These are phyloP conservation scores for Fusarium marasasianum DNA, from an alignment of 2,329 filamentous ascomycete genomes.

Conservation along the genomic window DNA sequence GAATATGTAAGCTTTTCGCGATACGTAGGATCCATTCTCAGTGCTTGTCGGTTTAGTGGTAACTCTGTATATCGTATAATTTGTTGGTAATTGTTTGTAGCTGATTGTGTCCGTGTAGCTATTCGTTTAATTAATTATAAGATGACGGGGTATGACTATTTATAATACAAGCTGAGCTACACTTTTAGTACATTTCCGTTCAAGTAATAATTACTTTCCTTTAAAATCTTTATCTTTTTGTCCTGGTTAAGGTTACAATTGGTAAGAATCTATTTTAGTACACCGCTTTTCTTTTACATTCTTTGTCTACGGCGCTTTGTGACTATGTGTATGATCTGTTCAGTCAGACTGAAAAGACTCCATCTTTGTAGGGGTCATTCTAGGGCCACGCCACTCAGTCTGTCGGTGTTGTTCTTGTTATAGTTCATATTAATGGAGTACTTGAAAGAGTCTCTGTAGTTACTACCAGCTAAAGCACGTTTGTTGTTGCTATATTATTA, in stretches of 20 bases:
- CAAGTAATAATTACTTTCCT: too few relatives aligned
- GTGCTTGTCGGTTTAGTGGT: background rate
- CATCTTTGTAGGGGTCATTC: fast-evolving
- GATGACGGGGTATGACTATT: fast-evolving
- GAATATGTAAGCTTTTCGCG: background rate
- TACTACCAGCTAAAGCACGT: fast-evolving
- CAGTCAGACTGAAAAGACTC: too few relatives aligned
- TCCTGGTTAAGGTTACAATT: fast-evolving
- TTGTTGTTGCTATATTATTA: background rate
- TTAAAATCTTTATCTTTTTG: too few relatives aligned
- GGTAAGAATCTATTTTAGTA: too few relatives aligned
- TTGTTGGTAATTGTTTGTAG: background rate
- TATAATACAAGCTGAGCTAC: background rate
- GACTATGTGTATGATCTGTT: fast-evolving
- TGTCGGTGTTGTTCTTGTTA: too few relatives aligned
- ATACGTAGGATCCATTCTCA: background rate
- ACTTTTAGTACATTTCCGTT: background rate
- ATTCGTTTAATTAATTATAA: fast-evolving
- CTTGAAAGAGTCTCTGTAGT: too few relatives aligned
- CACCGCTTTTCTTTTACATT: fast-evolving
- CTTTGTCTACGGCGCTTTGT: too few relatives aligned
- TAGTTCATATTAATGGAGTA: too few relatives aligned
- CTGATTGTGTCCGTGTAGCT: fast-evolving
- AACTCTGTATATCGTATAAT: too few relatives aligned
- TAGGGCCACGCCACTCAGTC: fast-evolving